These are phyloP conservation scores for Verticillium isaacii DNA, from an alignment of 2,329 filamentous ascomycete species.

Conservation along the genomic window DNA sequence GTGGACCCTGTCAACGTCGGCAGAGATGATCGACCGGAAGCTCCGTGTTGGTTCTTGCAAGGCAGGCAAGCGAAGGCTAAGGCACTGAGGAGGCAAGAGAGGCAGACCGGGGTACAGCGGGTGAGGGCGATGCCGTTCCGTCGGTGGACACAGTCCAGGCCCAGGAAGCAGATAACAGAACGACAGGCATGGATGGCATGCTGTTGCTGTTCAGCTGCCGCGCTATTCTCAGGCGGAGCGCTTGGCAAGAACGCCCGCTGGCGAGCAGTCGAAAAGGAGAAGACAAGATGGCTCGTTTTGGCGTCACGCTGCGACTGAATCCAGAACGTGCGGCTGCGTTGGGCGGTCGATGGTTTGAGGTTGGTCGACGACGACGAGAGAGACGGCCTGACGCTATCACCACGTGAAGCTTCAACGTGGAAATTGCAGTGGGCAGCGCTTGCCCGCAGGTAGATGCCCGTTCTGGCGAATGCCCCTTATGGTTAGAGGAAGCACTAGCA, in stretches of 20 bases:
- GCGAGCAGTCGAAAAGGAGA: background rate
- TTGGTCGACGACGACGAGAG: background rate
- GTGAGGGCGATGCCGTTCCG: background rate
- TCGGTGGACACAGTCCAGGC: background rate
- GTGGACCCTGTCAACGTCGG: background rate
- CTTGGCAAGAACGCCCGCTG: background rate
- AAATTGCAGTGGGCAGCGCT: slow-evolving; percentile 1
- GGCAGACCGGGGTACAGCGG: background rate
- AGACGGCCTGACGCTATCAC: background rate
- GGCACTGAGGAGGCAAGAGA: background rate
- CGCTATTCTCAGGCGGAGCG: background rate
- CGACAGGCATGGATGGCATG: background rate
- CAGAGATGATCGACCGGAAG: background rate
- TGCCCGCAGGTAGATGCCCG: background rate
- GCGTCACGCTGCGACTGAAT: background rate
- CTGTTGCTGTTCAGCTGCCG: background rate
- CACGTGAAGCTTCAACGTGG: background rate
- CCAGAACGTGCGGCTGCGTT: background rate
- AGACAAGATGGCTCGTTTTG: background rate
- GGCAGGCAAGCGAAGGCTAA: background rate
- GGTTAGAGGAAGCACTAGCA: background rate
- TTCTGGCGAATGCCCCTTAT: background rate
- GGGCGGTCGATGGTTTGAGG: background rate
- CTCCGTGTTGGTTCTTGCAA: background rate
- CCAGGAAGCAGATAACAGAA: background rate